Percentiles rank a stretch among this genome's conserved stretches.
phyloP scores from a whole-genome alignment of 2,329 filamentous ascomycete species.

The Colletotrichum truncatum region DNA sequence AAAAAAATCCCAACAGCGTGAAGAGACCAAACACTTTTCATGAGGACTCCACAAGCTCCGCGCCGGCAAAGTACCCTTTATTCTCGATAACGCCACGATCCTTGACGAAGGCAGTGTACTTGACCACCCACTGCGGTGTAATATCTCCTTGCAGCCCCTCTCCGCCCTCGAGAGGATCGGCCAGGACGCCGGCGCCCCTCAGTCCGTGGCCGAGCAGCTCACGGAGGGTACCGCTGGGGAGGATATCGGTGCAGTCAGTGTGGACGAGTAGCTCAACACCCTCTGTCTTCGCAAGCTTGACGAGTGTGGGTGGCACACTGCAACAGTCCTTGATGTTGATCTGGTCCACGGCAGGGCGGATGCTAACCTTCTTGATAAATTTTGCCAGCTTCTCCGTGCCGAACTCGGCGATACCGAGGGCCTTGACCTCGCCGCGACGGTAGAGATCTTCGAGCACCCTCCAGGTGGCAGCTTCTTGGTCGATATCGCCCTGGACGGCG shows the following conservation, averaged over 20 bases:
- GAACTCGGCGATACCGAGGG: conserved; percentile 90
- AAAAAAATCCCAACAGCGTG: conserved; percentile 11
- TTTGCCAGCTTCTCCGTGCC: conserved; percentile 83
- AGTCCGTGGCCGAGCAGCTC: conserved; percentile 81
- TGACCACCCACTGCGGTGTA: conserved; percentile 91
- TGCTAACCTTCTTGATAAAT: conserved; percentile 75
- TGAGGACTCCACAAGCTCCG: conserved; percentile 64
- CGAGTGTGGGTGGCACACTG: conserved; percentile 88
- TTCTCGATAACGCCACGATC: conserved; percentile 97
- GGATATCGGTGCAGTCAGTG: conserved; percentile 90
- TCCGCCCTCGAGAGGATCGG: conserved; percentile 60
- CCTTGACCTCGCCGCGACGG: conserved; percentile 73
- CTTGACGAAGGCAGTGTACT: conserved; percentile 93
- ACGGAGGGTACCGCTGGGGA: conserved; percentile 84
- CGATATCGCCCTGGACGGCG: conserved; percentile 69
- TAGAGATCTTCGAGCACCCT: conserved; percentile 79
- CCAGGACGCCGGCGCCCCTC: conserved; percentile 79
- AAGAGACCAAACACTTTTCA: not conserved
- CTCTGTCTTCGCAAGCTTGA: conserved; percentile 83
- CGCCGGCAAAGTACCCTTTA: conserved; percentile 95
- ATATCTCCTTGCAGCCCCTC: conserved; percentile 79
- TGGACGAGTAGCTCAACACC: conserved; percentile 91
- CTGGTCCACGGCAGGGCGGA: conserved; percentile 88
- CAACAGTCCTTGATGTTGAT: conserved; percentile 98
- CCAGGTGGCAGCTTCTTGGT: conserved; percentile 75